Evolutionary conservation across 2,329 filamentous ascomycete genomes (phyloP).

Genomic region (Rutstroemia sp.): DNA sequence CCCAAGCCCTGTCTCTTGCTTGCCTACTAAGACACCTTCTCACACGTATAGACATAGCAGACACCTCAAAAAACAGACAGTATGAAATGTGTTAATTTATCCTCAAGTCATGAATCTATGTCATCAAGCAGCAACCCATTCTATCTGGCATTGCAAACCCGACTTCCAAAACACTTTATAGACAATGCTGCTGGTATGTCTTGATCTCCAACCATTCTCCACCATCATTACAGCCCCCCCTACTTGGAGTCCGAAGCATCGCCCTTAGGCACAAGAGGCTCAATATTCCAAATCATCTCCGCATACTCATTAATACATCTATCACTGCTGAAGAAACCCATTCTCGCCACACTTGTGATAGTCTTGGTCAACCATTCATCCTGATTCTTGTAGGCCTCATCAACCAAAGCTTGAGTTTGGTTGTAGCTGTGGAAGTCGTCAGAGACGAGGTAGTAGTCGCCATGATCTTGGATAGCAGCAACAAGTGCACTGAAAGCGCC

Average conservation of each 20-base stretch:
- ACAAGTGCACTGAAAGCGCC: slow-evolving; percentile 76
- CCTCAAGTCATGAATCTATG: no score
- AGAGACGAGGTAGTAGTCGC: slow-evolving; percentile 95
- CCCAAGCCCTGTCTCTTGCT: no score
- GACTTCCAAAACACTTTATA: no score
- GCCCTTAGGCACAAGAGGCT: slow-evolving; percentile 45
- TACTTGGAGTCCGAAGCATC: background rate
- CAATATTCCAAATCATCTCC: slow-evolving; percentile 93
- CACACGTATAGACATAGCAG: no score
- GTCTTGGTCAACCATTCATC: slow-evolving; percentile 89
- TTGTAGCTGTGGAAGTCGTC: slow-evolving; percentile 97
- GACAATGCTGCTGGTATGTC: no score
- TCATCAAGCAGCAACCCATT: no score
- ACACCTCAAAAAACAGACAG: no score
- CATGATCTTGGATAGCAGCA: slow-evolving; percentile 80
- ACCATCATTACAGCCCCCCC: no score
- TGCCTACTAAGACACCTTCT: no score
- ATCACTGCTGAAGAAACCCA: slow-evolving; percentile 97
- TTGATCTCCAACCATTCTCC: no score
- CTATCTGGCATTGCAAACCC: no score
- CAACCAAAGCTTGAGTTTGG: slow-evolving; percentile 82
- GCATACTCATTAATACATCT: slow-evolving; percentile 97
- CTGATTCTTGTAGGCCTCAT: slow-evolving; percentile 85
- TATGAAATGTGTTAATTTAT: no score
- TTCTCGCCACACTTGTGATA: slow-evolving; percentile 80